phyloP scores from a whole-genome alignment of 2,329 filamentous ascomycete genomes.

The Cercospora nicotianae region DNA sequence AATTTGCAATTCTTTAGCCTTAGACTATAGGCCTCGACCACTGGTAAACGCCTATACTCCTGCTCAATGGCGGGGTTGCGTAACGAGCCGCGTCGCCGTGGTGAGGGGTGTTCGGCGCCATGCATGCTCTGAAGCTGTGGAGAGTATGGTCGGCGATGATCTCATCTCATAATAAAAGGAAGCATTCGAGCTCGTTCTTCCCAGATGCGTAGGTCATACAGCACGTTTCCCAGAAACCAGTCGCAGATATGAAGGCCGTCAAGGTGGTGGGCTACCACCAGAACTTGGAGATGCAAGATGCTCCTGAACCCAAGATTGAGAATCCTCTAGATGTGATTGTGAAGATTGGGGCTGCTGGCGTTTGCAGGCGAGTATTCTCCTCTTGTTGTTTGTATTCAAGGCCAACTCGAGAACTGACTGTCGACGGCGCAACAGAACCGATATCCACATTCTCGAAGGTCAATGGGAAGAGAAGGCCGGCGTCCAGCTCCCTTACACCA shows the following conservation, averaged over 20 bases:
- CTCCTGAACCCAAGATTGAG: conserved; percentile 27
- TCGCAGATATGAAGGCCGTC: conserved; percentile 27
- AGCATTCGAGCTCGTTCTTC: neutral
- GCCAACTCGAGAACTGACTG: no score
- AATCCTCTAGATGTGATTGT: conserved; percentile 32
- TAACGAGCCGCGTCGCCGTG: conserved; percentile 5
- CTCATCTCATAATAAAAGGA: neutral
- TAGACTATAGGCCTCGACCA: neutral
- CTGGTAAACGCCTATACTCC: conserved; percentile 6
- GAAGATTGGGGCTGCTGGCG: conserved; percentile 33
- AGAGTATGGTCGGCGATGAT: neutral
- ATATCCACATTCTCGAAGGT: conserved; percentile 33
- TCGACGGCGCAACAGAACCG: conserved; percentile 21
- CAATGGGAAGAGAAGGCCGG: conserved; percentile 31
- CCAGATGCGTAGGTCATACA: neutral
- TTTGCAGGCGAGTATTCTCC: conserved; percentile 27
- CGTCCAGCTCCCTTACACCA: conserved; percentile 31
- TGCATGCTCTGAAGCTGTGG: conserved; percentile 7
- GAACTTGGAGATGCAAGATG: conserved; percentile 29
- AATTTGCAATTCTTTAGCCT: neutral
- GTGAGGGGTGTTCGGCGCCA: conserved; percentile 7
- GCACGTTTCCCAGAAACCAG: neutral
- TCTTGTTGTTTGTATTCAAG: no score
- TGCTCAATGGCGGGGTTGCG: neutral
- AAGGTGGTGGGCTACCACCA: conserved; percentile 32